Evolutionary conservation across 805 yeast species (phyloP).

Genomic region (Sugiyamaella smithiae): DNA sequence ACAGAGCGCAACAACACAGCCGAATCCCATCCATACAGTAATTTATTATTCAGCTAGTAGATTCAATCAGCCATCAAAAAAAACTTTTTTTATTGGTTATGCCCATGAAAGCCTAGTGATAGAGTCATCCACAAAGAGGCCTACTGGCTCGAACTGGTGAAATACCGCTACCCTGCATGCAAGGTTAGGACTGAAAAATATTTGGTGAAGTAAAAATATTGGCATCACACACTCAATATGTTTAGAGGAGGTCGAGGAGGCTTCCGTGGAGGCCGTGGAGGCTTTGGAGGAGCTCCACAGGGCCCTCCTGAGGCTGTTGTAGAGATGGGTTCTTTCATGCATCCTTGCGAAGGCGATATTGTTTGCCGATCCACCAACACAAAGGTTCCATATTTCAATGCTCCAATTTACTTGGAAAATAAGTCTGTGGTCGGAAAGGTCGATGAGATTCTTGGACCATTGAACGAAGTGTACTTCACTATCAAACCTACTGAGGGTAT

Average conservation of each 20-base stretch:
- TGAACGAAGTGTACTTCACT: conserved; percentile 97
- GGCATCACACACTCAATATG: background rate
- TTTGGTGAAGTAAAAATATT: background rate
- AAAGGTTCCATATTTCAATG: conserved; percentile 96
- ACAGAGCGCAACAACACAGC: no score
- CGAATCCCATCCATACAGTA: no score
- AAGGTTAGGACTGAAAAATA: conserved; percentile 1
- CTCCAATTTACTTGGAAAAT: conserved; percentile 95
- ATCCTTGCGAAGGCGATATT: conserved; percentile 94
- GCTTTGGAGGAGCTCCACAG: conserved; percentile 70
- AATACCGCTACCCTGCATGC: background rate
- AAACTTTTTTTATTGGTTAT: no score
- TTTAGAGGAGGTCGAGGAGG: conserved; percentile 43
- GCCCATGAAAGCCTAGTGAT: no score
- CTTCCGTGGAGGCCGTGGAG: conserved; percentile 31
- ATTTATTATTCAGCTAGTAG: no score
- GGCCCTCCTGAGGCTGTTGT: conserved; percentile 97
- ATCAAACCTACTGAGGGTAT: conserved; percentile 96
- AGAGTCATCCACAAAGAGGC: no score
- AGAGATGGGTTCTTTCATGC: conserved; percentile 92
- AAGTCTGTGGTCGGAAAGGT: conserved; percentile 96
- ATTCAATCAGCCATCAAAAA: no score
- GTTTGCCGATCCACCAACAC: conserved; percentile 93
- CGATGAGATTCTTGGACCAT: conserved; percentile 96
- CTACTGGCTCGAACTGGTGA: no score